Conservation (phyloP, 768 basidiomycete species). For the Cystobasidiopsis lactophilus region DNA sequence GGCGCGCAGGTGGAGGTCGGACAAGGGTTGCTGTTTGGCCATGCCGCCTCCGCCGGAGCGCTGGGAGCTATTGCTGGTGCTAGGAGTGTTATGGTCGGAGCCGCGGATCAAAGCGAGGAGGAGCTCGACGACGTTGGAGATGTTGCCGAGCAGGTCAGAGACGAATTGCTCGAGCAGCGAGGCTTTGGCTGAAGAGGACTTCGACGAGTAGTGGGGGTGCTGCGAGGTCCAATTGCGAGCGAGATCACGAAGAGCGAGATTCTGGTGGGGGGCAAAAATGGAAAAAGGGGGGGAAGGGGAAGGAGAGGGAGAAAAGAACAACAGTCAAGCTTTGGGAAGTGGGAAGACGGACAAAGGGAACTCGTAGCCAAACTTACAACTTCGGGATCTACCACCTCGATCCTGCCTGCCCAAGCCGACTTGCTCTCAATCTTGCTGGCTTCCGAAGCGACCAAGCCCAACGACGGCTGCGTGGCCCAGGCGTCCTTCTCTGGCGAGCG, state of each 20-base stretch:
- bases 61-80: slow-evolving; percentile 12
- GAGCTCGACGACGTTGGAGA: slow-evolving; percentile 79
- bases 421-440: slow-evolving; percentile 7
- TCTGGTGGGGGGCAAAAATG: background rate
- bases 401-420: slow-evolving; percentile 67
- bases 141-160: slow-evolving; percentile 62
- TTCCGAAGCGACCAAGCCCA: slow-evolving; percentile 1
- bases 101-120: slow-evolving; percentile 65
- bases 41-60: slow-evolving; percentile 41
- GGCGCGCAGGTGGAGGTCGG: slow-evolving; percentile 19
- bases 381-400: slow-evolving; percentile 79
- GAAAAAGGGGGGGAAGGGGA: background rate
- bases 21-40: slow-evolving; percentile 22
- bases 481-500: slow-evolving; percentile 84
- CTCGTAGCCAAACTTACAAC: slow-evolving; percentile 60
- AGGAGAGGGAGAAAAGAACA: background rate
- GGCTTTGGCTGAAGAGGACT: slow-evolving; percentile 75
- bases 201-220: slow-evolving; percentile 58
- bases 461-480: slow-evolving; percentile 40
- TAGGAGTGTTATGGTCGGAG: slow-evolving; percentile 4
- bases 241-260: slow-evolving; percentile 4
- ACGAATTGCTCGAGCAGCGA: no score
- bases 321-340: no score
- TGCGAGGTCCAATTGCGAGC: slow-evolving; percentile 5
- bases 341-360: no score